Conservation (phyloP, 768 basidiomycete genomes). For the Tricholoma bakamatsutake region DNA sequence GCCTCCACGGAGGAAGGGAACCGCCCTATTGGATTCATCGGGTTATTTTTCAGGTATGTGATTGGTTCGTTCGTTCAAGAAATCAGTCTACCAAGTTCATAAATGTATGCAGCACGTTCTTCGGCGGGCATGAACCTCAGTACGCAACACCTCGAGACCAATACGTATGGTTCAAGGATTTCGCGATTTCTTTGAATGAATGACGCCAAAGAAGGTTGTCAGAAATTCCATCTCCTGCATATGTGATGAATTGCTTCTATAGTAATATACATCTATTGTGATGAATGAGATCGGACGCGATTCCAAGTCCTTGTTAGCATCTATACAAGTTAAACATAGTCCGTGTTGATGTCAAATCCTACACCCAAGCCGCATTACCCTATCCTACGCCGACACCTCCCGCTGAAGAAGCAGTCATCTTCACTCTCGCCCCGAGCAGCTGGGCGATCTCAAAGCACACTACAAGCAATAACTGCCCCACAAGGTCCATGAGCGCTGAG, state of each 20-base stretch:
- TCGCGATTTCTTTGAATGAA: slow-evolving; percentile 36
- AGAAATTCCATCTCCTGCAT: no score
- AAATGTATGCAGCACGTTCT: slow-evolving; percentile 51
- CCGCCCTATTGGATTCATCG: slow-evolving; percentile 34
- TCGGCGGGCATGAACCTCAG: slow-evolving; percentile 62
- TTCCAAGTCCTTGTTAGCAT: background rate
- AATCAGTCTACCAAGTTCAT: background rate
- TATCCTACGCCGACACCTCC: no score
- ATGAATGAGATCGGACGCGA: background rate
- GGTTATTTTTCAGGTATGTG: slow-evolving; percentile 74
- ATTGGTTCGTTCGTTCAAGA: background rate
- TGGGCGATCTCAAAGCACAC: slow-evolving; percentile 67
- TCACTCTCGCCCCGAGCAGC: slow-evolving; percentile 30
- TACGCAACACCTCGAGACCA: slow-evolving; percentile 74
- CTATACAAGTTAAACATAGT: background rate
- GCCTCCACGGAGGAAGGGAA: slow-evolving; percentile 5
- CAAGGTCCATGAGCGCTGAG: slow-evolving; percentile 81
- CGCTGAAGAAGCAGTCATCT: background rate
- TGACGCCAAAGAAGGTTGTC: background rate
- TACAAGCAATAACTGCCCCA: slow-evolving; percentile 78
- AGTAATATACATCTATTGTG: background rate
- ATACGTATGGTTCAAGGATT: slow-evolving; percentile 72
- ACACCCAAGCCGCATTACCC: no score
- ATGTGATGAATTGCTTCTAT: background rate
- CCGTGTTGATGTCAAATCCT: no score